Evolutionary conservation across 352 stramenopile species (phyloP).

Genomic region (Pythium volutum): DNA sequence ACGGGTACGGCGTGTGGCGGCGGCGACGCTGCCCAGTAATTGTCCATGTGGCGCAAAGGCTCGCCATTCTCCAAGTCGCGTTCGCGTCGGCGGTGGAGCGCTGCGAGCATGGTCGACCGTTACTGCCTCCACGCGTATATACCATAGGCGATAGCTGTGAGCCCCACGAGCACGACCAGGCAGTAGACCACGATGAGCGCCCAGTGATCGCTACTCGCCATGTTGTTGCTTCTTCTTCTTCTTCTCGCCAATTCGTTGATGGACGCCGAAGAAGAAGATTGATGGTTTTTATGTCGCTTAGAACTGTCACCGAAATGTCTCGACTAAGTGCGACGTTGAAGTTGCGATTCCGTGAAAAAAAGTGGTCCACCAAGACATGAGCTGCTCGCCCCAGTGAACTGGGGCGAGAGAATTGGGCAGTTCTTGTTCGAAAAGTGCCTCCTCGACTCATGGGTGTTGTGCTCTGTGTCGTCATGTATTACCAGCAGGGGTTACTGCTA

Average conservation of each 20-base stretch:
- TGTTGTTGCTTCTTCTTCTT: background rate
- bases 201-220: constrained; percentile 14
- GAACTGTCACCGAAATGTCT: background rate
- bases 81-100: constrained; percentile 26
- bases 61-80: constrained; percentile 27
- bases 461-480: too few relatives aligned
- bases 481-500: too few relatives aligned
- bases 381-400: too few relatives aligned
- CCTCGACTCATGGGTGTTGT: too few relatives aligned
- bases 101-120: constrained; percentile 27
- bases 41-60: constrained; percentile 16
- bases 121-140: constrained; percentile 37
- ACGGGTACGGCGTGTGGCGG: constrained; percentile 3
- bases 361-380: too few relatives aligned
- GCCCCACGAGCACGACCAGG: constrained; percentile 29
- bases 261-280: background rate
- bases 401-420: too few relatives aligned
- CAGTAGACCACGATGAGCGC: constrained; percentile 27
- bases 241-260: constrained; percentile 7
- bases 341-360: constrained; percentile 10
- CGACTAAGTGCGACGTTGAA: constrained; percentile 26
- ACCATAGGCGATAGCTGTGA: constrained; percentile 27
- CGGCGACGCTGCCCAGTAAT: constrained; percentile 31
- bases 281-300: constrained; percentile 16
- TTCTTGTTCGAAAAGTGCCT: too few relatives aligned